These are phyloP conservation scores for Lavandula angustifolia DNA, from an alignment of 257 asterid genomes.

Conservation along the genomic window DNA sequence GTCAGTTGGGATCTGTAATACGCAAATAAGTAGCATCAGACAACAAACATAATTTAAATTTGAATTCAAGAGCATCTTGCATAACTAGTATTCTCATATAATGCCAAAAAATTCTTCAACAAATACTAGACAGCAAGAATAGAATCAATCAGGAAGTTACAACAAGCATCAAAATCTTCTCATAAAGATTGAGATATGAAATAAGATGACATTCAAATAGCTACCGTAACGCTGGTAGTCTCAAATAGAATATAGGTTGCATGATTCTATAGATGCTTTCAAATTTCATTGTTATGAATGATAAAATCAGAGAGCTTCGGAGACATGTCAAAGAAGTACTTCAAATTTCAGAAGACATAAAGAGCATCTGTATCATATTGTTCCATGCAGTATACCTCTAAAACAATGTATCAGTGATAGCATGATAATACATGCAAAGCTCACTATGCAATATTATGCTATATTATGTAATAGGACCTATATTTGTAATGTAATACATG, in stretches of 20 bases:
- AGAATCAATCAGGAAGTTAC: not conserved
- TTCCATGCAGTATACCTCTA: not conserved
- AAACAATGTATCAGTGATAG: not conserved
- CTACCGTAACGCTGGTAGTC: not conserved
- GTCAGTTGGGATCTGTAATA: conserved; percentile 87
- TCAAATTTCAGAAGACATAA: not conserved
- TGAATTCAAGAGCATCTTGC: conserved; percentile 11
- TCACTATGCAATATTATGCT: conserved; percentile 15
- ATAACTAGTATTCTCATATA: conserved; percentile 21
- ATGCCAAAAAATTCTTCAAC: conserved; percentile 12
- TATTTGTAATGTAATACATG: not conserved
- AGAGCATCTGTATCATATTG: not conserved
- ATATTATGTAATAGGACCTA: not conserved
- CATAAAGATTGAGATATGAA: conserved; percentile 1
- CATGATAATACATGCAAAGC: not conserved
- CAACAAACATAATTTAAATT: conserved; percentile 17
- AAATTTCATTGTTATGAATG: not conserved
- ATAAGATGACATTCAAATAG: not conserved
- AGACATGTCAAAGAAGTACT: not conserved
- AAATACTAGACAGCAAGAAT: conserved; percentile 3
- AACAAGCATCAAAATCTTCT: conserved; percentile 4
- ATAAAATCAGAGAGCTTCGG: not conserved
- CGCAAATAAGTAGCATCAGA: conserved; percentile 32
- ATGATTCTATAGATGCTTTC: not conserved
- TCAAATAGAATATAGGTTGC: not conserved